Base-by-base conservation (phyloP, 768 basidiomycete genomes). In the Baorangia bicolor region DNA sequence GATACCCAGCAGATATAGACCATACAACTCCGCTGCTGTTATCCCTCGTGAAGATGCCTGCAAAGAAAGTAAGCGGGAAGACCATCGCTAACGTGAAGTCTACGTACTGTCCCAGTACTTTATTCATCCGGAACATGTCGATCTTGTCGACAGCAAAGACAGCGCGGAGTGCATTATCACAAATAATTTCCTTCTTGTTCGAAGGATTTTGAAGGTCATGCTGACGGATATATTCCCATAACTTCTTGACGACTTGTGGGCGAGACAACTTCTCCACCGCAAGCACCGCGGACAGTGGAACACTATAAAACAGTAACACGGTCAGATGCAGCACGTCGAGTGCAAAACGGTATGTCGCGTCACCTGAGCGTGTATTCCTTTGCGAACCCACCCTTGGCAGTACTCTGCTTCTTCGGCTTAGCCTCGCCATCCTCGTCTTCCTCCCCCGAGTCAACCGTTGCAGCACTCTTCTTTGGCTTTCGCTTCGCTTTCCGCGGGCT, bases 121-220 rank as follows among this genome's bases (percentile, higher is more conserved):
- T 93, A 79, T 95, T 96, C 94, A 96, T 96, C 61, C 79, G 85
- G 75, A 96, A 95, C 92, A 95, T 95, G 73, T 92, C 85, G 53
- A 97, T 83, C 69, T 85, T 89, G 60, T 92, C 89, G 13, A 82
- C 80, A 53, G 81, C 81, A 70, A 98, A 96, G 21, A 96, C 82
- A 7, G 86, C 83, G 64, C 79, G 81, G 62, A 97, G 68, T 18
- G 71, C 76, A 18, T 79, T 75, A 70, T 98, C 94, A 65, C 94
- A 95, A 2, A 93, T 60, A 58, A 98, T 97, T 69, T 91, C 92
- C 52, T 84, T 83, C 72, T 79, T 88, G 72, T 96, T 91, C 2
- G 67, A 70, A 6, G 92, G 92, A 67, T 98, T 94, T 74, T 98
- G 94, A 42, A 95, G 77, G 28, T 84, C 78, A 54, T 92, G 81